Evolutionary conservation across 805 yeast genomes (phyloP), one percentile per base, ranked within the genome.

Genomic region (Candida odintsovae): DNA sequence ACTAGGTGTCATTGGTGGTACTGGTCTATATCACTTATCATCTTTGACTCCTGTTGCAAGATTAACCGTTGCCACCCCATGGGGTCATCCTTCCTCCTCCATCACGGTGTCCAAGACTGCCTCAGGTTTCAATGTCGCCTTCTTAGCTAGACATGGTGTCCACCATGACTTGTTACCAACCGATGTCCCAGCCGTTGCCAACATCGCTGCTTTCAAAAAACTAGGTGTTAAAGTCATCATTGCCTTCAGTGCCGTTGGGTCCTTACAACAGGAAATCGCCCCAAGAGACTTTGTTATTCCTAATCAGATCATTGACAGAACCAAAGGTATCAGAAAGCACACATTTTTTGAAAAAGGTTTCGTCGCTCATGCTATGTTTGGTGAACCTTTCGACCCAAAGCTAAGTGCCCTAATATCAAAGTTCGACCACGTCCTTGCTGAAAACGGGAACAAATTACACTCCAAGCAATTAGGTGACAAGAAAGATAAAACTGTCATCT

Each of bases 271-370:
- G 53, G 88, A 88, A 52, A 89, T 94, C 67, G 80, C 77, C 54
- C 99, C 99, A 33, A 80, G 98, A 55, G 98, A 94, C 68, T 94
- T 94, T 62, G 97, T 92, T n/a, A 69, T 94, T 43, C 98, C 99
- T 29, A 90, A 86, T 55, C 99, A 94, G 73, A 77, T 94, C 59
- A 92, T 94, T 59, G 99, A 94, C 68, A 80, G 99, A 66, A 94
- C 99, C 41, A 92, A 92, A 71, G 98, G 98, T 20, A 83, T 90
- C 58, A 77, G 99, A 57, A 82, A 86, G 13, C 82, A 94, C 15
- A 86, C 97, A 18, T 92, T 90, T 63, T 70, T 70, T 49, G 97
- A 86, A 59, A 75, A 75, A 49, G 99, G 99, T 1, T 82, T 94
- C 56, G 99, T 94, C 5, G 99, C 96, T 18, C 99, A 94, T 66